These are phyloP conservation scores for Phytophthora agathidicida DNA, from an alignment of 352 stramenopile genomes.

Conservation along the genomic window DNA sequence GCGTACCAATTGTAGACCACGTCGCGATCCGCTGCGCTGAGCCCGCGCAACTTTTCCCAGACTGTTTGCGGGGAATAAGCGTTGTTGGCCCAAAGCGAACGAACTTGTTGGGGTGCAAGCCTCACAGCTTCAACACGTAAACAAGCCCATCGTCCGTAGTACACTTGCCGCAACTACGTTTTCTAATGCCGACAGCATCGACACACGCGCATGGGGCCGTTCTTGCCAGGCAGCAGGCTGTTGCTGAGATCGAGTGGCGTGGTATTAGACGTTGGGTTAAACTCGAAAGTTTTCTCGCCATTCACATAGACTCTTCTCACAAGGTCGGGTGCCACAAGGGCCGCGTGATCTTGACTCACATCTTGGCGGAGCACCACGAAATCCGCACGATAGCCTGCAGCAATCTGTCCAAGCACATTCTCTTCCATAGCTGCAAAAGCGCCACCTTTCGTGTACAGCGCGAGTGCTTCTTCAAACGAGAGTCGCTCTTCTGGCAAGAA, in stretches of 20 bases:
- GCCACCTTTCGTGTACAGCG: slow-evolving; percentile 83
- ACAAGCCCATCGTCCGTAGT: too few species aligned
- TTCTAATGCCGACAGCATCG: slow-evolving; percentile 54
- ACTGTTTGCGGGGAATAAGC: too few species aligned
- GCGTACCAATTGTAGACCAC: too few species aligned
- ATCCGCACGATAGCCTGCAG: slow-evolving; percentile 60
- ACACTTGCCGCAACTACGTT: too few species aligned
- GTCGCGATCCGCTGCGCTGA: too few species aligned
- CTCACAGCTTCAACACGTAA: too few species aligned
- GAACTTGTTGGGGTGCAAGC: too few species aligned
- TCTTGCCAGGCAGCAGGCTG: slow-evolving; percentile 75
- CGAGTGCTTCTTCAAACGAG: slow-evolving; percentile 76
- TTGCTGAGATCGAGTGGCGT: slow-evolving; percentile 51
- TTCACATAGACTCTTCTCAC: slow-evolving; percentile 71
- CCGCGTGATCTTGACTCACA: slow-evolving; percentile 45
- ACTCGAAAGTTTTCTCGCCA: slow-evolving; percentile 59
- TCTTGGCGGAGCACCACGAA: slow-evolving; percentile 79
- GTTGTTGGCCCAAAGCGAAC: too few species aligned
- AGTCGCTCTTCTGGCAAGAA: slow-evolving; percentile 73
- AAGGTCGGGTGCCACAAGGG: slow-evolving; percentile 54
- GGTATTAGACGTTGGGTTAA: slow-evolving; percentile 24
- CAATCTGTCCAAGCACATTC: slow-evolving; percentile 52
- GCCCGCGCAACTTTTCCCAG: too few species aligned
- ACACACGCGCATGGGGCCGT: slow-evolving; percentile 67
- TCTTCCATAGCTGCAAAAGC: slow-evolving; percentile 74